These are phyloP conservation scores for Penicillium lagena DNA, from an alignment of 495 filamentous ascomycete genomes.

Conservation along the genomic window DNA sequence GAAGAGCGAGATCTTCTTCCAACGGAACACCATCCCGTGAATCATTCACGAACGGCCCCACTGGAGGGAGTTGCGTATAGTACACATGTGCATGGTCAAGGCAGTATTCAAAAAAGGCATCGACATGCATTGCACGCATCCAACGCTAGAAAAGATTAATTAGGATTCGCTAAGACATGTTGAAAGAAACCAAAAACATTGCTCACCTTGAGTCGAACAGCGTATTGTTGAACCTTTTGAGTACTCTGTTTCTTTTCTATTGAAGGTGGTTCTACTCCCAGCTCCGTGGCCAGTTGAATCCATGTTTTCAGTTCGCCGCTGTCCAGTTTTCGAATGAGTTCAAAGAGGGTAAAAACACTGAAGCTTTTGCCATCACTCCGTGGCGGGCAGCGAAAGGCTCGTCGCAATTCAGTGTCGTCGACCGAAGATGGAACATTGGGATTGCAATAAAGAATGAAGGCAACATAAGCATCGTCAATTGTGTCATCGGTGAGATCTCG, in stretches of 20 bases:
- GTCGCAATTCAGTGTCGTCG: constrained; percentile 67
- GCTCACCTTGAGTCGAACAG: constrained; percentile 81
- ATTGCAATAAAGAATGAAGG: constrained; percentile 90
- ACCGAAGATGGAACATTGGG: constrained; percentile 65
- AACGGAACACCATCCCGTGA: constrained; percentile 79
- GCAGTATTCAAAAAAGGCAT: constrained; percentile 93
- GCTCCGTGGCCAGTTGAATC: constrained; percentile 80
- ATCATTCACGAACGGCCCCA: constrained; percentile 52
- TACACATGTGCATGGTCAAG: constrained; percentile 75
- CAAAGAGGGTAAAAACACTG: constrained; percentile 72
- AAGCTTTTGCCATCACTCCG: constrained; percentile 92
- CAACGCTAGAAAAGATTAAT: constrained; percentile 57
- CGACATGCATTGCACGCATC: constrained; percentile 98
- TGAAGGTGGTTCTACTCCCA: constrained; percentile 86
- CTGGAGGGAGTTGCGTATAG: constrained; percentile 71
- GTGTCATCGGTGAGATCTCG: constrained; percentile 63
- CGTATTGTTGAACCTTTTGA: constrained; percentile 97
- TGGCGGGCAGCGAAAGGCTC: constrained; percentile 76
- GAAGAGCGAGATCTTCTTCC: constrained; percentile 88
- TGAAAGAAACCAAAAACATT: constrained; percentile 11
- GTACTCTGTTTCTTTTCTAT: constrained; percentile 83
- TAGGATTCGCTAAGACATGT: not conserved
- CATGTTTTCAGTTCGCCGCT: constrained; percentile 92
- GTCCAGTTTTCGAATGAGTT: constrained; percentile 77
- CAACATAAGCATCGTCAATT: constrained; percentile 81